Conservation (phyloP, 257 asterid genomes). For the Solanum clarkiae region DNA sequence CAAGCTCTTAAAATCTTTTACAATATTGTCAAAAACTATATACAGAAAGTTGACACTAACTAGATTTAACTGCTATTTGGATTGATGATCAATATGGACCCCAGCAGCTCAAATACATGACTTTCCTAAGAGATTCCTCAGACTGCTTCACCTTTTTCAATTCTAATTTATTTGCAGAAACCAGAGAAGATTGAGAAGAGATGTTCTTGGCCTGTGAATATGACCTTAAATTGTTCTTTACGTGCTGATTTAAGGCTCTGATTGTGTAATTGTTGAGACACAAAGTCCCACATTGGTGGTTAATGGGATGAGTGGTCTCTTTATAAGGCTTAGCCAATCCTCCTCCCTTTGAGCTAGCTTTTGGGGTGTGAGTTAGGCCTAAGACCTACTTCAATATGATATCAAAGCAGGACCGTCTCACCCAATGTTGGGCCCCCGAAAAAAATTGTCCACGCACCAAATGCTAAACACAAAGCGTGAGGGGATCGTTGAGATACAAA, state of each 20-base stretch:
- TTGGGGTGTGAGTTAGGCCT: no score
- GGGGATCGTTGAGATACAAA: no score
- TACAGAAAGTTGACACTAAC: neutral
- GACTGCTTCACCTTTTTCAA: neutral
- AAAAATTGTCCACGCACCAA: no score
- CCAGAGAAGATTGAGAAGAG: conserved; percentile 1
- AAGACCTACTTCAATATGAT: no score
- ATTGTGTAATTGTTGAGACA: neutral
- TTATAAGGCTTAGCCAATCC: no score
- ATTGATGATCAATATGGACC: conserved; percentile 9
- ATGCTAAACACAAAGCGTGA: no score
- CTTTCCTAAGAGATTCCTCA: conserved; percentile 17
- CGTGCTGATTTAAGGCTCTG: conserved; percentile 1
- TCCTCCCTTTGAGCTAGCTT: no score
- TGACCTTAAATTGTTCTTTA: neutral
- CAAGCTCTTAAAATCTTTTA: neutral
- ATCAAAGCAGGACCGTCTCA: no score
- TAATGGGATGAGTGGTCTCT: no score
- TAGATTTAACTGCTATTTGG: neutral
- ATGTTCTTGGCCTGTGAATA: conserved; percentile 4
- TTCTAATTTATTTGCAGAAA: neutral
- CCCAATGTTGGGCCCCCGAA: no score
- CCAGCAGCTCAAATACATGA: conserved; percentile 22
- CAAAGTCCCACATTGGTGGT: no score
- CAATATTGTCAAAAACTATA: neutral